Conservation (phyloP, 192 early-diverging fungal genomes). For the Neocallimastix lanati region DNA sequence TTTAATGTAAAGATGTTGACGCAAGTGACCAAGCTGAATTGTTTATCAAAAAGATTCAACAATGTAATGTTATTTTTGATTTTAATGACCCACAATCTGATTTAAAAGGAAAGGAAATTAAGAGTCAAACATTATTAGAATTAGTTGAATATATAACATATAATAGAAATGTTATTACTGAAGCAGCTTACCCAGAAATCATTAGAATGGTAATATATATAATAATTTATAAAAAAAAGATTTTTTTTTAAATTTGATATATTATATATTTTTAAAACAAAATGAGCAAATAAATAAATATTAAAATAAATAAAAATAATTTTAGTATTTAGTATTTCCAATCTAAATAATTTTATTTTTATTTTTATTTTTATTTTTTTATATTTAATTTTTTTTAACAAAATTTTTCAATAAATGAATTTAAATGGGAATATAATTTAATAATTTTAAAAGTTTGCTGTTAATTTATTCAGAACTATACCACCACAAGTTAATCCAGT, state of each 20-base stretch:
- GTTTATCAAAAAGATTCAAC: constrained; percentile 73
- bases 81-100: constrained; percentile 80
- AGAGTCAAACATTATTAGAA: constrained; percentile 74
- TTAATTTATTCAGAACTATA: constrained; percentile 89
- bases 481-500: constrained; percentile 87
- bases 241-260: too few species aligned
- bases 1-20: constrained; percentile 58
- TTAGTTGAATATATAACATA: constrained; percentile 84
- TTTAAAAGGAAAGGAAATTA: constrained; percentile 89
- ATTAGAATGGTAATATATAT: constrained; percentile 66
- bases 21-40: constrained; percentile 68
- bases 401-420: neutral
- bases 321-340: neutral
- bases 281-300: too few species aligned
- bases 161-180: constrained; percentile 73
- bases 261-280: too few species aligned
- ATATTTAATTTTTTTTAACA: neutral
- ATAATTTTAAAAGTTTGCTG: constrained; percentile 45
- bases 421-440: neutral
- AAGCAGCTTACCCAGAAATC: constrained; percentile 76
- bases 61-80: constrained; percentile 87
- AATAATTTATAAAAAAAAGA: too few species aligned
- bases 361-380: neutral
- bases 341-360: neutral
- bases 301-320: neutral